Conservation (phyloP, 805 yeast species). For the Lipomyces chichibuensis region DNA sequence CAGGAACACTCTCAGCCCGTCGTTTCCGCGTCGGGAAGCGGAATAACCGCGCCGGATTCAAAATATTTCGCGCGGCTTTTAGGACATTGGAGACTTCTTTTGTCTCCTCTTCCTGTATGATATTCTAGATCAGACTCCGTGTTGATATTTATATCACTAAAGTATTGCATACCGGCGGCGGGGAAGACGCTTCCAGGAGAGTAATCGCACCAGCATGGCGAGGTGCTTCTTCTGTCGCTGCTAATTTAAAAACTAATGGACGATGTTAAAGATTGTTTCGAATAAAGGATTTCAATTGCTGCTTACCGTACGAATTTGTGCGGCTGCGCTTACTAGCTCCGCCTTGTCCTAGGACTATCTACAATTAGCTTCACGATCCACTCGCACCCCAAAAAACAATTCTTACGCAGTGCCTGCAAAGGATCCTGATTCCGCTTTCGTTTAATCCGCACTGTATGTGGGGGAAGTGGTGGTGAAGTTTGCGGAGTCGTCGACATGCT, state of each 20-base stretch:
- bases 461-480: conserved; percentile 43
- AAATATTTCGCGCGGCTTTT: conserved; percentile 15
- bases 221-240: conserved; percentile 28
- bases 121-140: neutral
- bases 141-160: neutral
- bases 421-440: conserved; percentile 88
- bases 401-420: conserved; percentile 64
- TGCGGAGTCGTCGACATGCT: conserved; percentile 19
- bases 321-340: conserved; percentile 27
- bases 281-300: neutral
- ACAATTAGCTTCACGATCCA: conserved; percentile 7
- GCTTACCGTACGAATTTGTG: conserved; percentile 29
- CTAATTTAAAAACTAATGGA: conserved; percentile 23
- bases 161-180: neutral
- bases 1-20: conserved; percentile 4
- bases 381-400: neutral
- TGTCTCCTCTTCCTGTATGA: neutral
- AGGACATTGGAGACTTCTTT: conserved; percentile 2
- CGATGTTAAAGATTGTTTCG: neutral
- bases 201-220: conserved; percentile 30
- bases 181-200: conserved; percentile 23
- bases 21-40: conserved; percentile 30
- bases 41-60: conserved; percentile 27
- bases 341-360: conserved; percentile 26
- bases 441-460: conserved; percentile 78